Evolutionary conservation across 2,329 filamentous ascomycete genomes (phyloP), one percentile per base, ranked within the genome.

Genomic region (Aspergillus sp.): DNA sequence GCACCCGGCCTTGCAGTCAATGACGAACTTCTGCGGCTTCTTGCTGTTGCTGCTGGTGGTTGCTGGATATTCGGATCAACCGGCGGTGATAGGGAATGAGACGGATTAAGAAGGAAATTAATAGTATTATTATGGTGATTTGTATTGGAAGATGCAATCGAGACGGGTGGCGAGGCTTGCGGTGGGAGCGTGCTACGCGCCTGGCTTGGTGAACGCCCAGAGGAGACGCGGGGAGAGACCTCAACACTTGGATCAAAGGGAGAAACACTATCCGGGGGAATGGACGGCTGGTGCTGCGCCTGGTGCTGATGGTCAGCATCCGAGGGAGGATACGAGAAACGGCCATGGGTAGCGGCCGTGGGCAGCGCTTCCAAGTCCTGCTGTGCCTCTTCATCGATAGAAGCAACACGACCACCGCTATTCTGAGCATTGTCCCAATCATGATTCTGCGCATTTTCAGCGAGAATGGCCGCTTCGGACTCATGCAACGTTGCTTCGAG

Each of bases 71-170:
- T 60, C 27, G 71, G 70, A 48, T 76, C 72, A 41, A 74, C 62
- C 4, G 65, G 64, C 12, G 73, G 70, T 1, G 74, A 72, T 32
- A 68, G 53, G 10, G 65, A 64, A 36, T 66, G 62, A 12, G 64
- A 59, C 32, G 72, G 73, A 49, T 79, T 78, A 26, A 82, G 65
- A 43, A 81, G 71, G 51, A 79, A 79, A 58, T 79, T 75, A 47
- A 81, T 69, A 32, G 30, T 32, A 55, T 76, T 76, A 52, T 74
- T 69, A 42, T 60, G 62, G 49, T 55, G 60, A 46, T 52, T 59
- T 12, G 36, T 26, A 8, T 8, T 39, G 7, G 36, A 26, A 4
- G 69, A 68, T 12, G 66, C 65, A 35, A 74, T 58, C 12, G 73
- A 72, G 3, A 69, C 59, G 12, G 72, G 66, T 5, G 72, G 71